Conservation (phyloP, 2,329 filamentous ascomycete genomes). For the Fusarium papillatum region DNA sequence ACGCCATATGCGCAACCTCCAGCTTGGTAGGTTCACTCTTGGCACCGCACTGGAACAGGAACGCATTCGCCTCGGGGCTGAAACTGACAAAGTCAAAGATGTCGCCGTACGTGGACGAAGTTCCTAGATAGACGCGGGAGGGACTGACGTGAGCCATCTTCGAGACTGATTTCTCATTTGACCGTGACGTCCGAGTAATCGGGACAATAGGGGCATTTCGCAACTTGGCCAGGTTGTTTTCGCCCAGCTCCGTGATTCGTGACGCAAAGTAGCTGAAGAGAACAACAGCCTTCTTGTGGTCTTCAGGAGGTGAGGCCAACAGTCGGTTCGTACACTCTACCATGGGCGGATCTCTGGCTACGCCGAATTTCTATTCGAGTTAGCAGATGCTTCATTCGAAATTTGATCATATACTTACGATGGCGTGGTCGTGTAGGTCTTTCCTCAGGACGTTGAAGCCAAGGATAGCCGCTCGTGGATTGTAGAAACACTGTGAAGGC, state of each 20-base stretch:
- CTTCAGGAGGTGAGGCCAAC: conserved; percentile 78
- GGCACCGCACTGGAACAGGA: conserved; percentile 89
- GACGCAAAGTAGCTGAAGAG: conserved; percentile 89
- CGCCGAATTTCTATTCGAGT: conserved; percentile 78
- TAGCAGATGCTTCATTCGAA: conserved; percentile 2
- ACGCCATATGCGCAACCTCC: conserved; percentile 88
- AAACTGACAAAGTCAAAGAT: conserved; percentile 99
- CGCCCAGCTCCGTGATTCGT: conserved; percentile 80
- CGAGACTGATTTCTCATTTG: conserved; percentile 56
- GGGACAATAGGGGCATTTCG: conserved; percentile 80
- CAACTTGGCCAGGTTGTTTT: conserved; percentile 70
- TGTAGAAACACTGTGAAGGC: conserved; percentile 86
- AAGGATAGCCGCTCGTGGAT: conserved; percentile 81
- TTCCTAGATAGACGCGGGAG: conserved; percentile 84
- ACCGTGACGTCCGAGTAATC: conserved; percentile 57
- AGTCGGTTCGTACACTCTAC: conserved; percentile 81
- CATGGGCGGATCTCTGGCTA: conserved; percentile 85
- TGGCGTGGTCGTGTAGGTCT: conserved; percentile 84
- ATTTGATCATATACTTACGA: conserved; percentile 51
- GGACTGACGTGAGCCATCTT: conserved; percentile 68
- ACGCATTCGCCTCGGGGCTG: conserved; percentile 87
- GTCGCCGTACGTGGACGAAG: conserved; percentile 77
- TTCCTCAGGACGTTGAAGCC: conserved; percentile 83
- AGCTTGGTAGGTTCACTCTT: conserved; percentile 90
- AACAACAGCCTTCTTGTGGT: conserved; percentile 73